These are phyloP conservation scores for Clarireedia monteithiana DNA, from an alignment of 2,329 filamentous ascomycete genomes.

Conservation along the genomic window DNA sequence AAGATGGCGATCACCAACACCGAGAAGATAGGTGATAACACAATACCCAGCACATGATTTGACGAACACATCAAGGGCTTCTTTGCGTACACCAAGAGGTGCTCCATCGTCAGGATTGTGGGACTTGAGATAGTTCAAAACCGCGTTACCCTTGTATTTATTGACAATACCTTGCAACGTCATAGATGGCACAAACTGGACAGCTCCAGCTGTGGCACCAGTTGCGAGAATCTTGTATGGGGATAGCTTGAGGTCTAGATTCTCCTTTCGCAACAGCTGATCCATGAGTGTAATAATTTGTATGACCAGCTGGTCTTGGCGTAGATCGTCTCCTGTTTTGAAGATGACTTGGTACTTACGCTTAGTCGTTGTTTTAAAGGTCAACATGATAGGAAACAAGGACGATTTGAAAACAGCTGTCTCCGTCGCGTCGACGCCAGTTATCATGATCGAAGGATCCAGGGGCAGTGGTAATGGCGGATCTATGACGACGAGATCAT, in stretches of 20 bases:
- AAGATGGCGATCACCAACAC: constrained; percentile 89
- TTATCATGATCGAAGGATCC: constrained; percentile 74
- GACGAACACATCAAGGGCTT: constrained; percentile 90
- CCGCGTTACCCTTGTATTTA: constrained; percentile 68
- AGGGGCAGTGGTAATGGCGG: constrained; percentile 81
- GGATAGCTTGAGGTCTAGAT: constrained; percentile 87
- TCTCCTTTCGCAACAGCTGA: constrained; percentile 88
- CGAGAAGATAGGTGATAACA: constrained; percentile 95
- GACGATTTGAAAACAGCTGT: constrained; percentile 94
- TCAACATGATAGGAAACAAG: constrained; percentile 81
- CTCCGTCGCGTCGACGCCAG: constrained; percentile 74
- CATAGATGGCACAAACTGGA: constrained; percentile 86
- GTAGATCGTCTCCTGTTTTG: constrained; percentile 92
- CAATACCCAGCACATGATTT: constrained; percentile 96
- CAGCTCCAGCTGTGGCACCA: constrained; percentile 78
- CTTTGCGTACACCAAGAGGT: constrained; percentile 79
- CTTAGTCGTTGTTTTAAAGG: constrained; percentile 74
- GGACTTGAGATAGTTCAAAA: constrained; percentile 75
- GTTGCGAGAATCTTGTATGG: constrained; percentile 96
- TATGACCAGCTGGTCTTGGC: constrained; percentile 94
- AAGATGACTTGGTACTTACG: constrained; percentile 87
- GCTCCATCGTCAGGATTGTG: constrained; percentile 83
- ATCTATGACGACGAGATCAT: constrained; percentile 76
- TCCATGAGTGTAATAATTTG: constrained; percentile 99
- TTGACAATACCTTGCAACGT: constrained; percentile 75